A percentile compares a stretch with the other conserved stretches of the same genome.
phyloP scores from a whole-genome alignment of 1,139 yeast species.

The Candida sp. region DNA sequence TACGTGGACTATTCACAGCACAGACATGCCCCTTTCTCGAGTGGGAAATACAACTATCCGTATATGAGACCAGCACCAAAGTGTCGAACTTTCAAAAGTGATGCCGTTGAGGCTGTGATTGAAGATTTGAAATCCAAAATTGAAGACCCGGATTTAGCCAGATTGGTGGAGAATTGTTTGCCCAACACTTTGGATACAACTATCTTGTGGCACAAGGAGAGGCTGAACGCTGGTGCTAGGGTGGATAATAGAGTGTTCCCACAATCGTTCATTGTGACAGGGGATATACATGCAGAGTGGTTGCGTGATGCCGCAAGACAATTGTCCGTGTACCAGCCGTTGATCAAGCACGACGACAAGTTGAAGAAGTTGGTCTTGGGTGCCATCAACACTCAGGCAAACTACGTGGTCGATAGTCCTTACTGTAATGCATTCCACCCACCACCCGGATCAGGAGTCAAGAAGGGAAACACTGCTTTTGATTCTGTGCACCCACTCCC shows the following conservation, averaged over 20 bases:
- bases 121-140: slow-evolving; percentile 54
- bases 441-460: slow-evolving; percentile 64
- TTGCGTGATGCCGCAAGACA: slow-evolving; percentile 87
- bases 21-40: slow-evolving; percentile 53
- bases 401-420: slow-evolving; percentile 63
- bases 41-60: slow-evolving; percentile 57
- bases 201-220: slow-evolving; percentile 64
- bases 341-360: slow-evolving; percentile 52
- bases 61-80: slow-evolving; percentile 74
- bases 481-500: slow-evolving; percentile 76
- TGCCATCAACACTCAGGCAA: slow-evolving; percentile 81
- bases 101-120: slow-evolving; percentile 66
- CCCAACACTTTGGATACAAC: slow-evolving; percentile 94
- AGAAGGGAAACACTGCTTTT: slow-evolving; percentile 54
- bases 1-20: slow-evolving; percentile 44
- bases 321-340: slow-evolving; percentile 72
- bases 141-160: slow-evolving; percentile 66
- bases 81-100: slow-evolving; percentile 76
- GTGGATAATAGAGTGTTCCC: slow-evolving; percentile 16
- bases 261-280: slow-evolving; percentile 75
- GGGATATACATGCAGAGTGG: slow-evolving; percentile 94
- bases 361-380: slow-evolving; percentile 66
- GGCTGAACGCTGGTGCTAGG: slow-evolving; percentile 10
- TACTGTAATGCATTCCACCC: slow-evolving; percentile 95
- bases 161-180: slow-evolving; percentile 80